A percentile compares a stretch with the other conserved stretches of the same genome.
phyloP scores from a whole-genome alignment of 495 filamentous ascomycete species.

The Aspergillus cristatus region DNA sequence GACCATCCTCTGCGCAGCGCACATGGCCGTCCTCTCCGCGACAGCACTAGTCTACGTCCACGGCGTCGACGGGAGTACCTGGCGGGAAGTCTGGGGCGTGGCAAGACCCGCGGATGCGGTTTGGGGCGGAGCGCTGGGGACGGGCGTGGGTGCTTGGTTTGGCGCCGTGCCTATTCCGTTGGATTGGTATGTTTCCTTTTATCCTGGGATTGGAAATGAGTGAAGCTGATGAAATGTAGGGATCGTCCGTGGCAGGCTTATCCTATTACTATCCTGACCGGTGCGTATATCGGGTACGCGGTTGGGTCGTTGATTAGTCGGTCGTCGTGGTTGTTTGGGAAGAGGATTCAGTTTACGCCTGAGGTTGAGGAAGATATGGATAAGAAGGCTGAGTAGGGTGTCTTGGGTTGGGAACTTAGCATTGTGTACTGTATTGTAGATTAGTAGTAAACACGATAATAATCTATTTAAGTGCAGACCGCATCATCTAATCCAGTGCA shows the following conservation, averaged over 20 bases:
- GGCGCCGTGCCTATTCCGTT: constrained; percentile 80
- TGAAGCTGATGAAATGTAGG: constrained; percentile 30
- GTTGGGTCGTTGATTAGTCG: constrained; percentile 53
- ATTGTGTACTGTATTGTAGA: too few species aligned
- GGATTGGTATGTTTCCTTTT: constrained; percentile 59
- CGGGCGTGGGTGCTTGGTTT: constrained; percentile 54
- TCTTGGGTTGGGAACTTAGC: too few species aligned
- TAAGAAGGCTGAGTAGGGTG: constrained; percentile 20
- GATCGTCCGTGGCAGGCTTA: constrained; percentile 96
- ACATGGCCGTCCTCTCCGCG: constrained; percentile 67
- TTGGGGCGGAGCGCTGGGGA: constrained; percentile 35
- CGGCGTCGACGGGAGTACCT: constrained; percentile 63
- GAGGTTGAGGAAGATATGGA: constrained; percentile 12
- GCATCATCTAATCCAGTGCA: too few species aligned
- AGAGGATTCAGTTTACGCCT: constrained; percentile 49
- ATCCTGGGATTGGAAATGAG: constrained; percentile 2
- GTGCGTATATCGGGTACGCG: constrained; percentile 59
- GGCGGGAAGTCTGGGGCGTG: constrained; percentile 60
- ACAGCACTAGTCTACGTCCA: constrained; percentile 74
- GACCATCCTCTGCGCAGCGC: constrained; percentile 69
- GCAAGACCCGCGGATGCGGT: constrained; percentile 31
- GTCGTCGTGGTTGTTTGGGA: constrained; percentile 48
- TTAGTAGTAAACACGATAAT: too few species aligned
- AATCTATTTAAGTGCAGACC: too few species aligned
- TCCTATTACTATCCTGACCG: constrained; percentile 79